These are phyloP conservation scores for Phycomyces blakesleeanus DNA, from an alignment of 192 early-diverging fungal species.

Conservation along the genomic window DNA sequence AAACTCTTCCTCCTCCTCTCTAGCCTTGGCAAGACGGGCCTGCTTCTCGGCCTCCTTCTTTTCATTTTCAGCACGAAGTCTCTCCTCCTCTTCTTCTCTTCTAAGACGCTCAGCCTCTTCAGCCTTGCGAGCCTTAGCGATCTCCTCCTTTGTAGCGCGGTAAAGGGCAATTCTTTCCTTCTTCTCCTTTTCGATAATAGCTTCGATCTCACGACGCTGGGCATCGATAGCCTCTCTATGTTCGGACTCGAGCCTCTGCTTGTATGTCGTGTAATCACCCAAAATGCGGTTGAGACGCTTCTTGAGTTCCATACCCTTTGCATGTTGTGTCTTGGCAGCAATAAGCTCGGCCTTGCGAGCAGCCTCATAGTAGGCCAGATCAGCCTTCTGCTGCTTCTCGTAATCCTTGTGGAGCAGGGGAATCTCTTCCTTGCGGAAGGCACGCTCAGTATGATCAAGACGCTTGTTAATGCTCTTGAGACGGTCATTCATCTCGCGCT, in stretches of 20 bases:
- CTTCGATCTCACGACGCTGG: slow-evolving; percentile 51
- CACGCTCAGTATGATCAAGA: slow-evolving; percentile 90
- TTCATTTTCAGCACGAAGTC: slow-evolving; percentile 19
- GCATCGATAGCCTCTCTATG: slow-evolving; percentile 56
- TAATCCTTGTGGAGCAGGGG: slow-evolving; percentile 89
- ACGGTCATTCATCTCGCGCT: slow-evolving; percentile 74
- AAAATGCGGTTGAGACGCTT: slow-evolving; percentile 75
- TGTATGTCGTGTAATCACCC: slow-evolving; percentile 67
- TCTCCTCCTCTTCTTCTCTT: slow-evolving; percentile 40
- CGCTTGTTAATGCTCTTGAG: slow-evolving; percentile 72
- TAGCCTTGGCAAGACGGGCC: slow-evolving; percentile 42
- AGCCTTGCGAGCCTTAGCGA: slow-evolving; percentile 31
- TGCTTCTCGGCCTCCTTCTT: slow-evolving; percentile 49
- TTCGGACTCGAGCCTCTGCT: slow-evolving; percentile 57
- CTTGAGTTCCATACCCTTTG: slow-evolving; percentile 74
- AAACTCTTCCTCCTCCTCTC: slow-evolving; percentile 32
- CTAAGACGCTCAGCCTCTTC: slow-evolving; percentile 40
- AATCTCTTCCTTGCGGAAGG: slow-evolving; percentile 86
- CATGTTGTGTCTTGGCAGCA: slow-evolving; percentile 61
- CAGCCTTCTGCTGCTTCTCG: slow-evolving; percentile 81
- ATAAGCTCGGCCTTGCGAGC: slow-evolving; percentile 67
- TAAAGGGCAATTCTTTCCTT: slow-evolving; percentile 60
- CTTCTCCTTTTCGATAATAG: slow-evolving; percentile 71
- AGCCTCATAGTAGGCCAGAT: slow-evolving; percentile 74
- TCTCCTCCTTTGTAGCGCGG: slow-evolving; percentile 50